These are phyloP conservation scores for Jacaranda copaia DNA, from an alignment of 257 asterid species.

Conservation along the genomic window DNA sequence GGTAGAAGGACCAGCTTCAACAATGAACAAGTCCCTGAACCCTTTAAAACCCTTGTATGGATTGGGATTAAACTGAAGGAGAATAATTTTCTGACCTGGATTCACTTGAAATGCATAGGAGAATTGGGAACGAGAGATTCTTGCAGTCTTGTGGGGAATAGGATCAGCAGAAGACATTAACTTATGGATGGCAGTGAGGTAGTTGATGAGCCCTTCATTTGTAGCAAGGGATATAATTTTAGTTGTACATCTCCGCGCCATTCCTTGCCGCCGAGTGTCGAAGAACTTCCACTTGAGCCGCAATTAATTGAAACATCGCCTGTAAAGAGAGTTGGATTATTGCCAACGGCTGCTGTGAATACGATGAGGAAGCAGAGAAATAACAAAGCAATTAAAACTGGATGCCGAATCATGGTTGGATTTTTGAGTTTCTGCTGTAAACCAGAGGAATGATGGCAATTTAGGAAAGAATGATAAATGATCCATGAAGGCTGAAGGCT, in stretches of 20 bases:
- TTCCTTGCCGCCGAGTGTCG: too few species aligned
- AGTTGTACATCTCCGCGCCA: too few species aligned
- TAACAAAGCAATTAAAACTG: too few species aligned
- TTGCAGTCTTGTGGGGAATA: slow-evolving; percentile 33
- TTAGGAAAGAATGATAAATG: not conserved
- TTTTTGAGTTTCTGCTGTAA: not conserved
- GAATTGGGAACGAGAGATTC: slow-evolving; percentile 37
- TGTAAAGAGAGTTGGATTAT: slow-evolving; percentile 23
- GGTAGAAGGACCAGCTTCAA: slow-evolving; percentile 35
- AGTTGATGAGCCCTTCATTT: too few species aligned
- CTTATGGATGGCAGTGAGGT: too few species aligned
- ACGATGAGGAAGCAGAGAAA: not conserved
- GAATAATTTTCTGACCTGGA: slow-evolving; percentile 39
- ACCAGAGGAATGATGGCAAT: not conserved
- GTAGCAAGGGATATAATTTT: too few species aligned
- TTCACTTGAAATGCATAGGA: slow-evolving; percentile 31
- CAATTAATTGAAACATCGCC: slow-evolving; percentile 40
- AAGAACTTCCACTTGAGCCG: too few species aligned
- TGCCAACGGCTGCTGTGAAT: not conserved
- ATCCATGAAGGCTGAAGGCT: not conserved
- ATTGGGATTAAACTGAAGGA: slow-evolving; percentile 35
- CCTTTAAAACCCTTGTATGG: slow-evolving; percentile 30
- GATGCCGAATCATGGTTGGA: not conserved
- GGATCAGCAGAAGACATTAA: slow-evolving; percentile 21
- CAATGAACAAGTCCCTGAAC: slow-evolving; percentile 30